phyloP scores from a whole-genome alignment of 1,139 yeast genomes.

The Yamadazyma jaroonii region DNA sequence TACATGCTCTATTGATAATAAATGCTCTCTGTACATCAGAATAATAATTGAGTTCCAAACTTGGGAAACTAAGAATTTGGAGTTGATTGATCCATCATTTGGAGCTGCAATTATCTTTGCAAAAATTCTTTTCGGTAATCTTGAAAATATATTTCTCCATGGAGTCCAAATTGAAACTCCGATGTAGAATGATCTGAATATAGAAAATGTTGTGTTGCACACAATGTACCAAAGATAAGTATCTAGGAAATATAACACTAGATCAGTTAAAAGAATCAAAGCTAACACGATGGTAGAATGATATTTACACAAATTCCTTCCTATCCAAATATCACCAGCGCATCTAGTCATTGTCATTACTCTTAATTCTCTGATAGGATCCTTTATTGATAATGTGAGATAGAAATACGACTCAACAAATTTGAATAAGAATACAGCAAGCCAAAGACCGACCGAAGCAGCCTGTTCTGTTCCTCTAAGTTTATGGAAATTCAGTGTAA shows the following conservation, averaged over 20 bases:
- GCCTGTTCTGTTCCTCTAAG: conserved; percentile 36
- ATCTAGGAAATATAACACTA: conserved; percentile 49
- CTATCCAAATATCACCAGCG: conserved; percentile 44
- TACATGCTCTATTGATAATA: conserved; percentile 33
- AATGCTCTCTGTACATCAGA: neutral
- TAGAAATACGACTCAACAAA: conserved; percentile 52
- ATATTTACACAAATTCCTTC: conserved; percentile 33
- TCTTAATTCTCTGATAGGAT: conserved; percentile 48
- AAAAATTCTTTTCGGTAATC: conserved; percentile 49
- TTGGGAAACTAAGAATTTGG: conserved; percentile 41
- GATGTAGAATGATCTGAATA: conserved; percentile 44
- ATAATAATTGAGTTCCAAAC: conserved; percentile 38
- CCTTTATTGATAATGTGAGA: conserved; percentile 45
- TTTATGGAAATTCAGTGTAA: conserved; percentile 34
- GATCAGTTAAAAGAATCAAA: conserved; percentile 39
- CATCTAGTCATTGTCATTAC: conserved; percentile 38
- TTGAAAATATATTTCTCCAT: conserved; percentile 52
- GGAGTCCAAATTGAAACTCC: conserved; percentile 60
- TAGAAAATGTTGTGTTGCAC: conserved; percentile 51
- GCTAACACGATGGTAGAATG: conserved; percentile 40
- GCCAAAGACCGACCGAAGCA: conserved; percentile 49
- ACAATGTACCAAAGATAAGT: conserved; percentile 57
- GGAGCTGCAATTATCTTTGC: conserved; percentile 41
- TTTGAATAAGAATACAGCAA: conserved; percentile 43
- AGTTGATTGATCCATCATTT: conserved; percentile 24